Evolutionary conservation across 2,329 filamentous ascomycete genomes (phyloP), one percentile per base, ranked within the genome.

Genomic region (Ceratocystis lukuohia): DNA sequence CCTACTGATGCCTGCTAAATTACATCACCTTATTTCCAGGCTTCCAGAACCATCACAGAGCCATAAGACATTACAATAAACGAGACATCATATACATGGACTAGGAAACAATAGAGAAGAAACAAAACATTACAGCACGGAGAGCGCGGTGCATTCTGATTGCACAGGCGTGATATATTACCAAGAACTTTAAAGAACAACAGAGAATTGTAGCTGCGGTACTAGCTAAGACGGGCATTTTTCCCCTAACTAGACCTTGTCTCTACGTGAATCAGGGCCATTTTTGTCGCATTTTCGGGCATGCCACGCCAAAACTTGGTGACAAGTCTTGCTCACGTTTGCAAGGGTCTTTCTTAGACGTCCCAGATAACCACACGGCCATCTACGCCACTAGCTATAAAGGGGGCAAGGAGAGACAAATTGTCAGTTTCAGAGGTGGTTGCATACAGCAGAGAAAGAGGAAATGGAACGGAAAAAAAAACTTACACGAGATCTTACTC

Each of bases 401-500:
- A 20, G 17, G 56, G 56, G 56, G 66, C 71, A 68, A 62, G 46
- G 17, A 66, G 33, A 53, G 5, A 30, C 7, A 17, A 22, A 15
- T 28, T 56, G 61, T 59, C 37, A 65, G 45, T 56, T 22, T 61
- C 20, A 10, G 5, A 64, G 61, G 37, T 33, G 5, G 48, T 73
- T 67, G 28, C 8, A 59, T 57, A 2, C 30, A 8, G 25, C 17
- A 20, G 1, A 37, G 37, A 8, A 50, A 33, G 53, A 64, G 72
- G 67, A 69, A 67, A 72, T 70, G 67, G 45, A 61, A 57, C 71
- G 22, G 25, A 53, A 72, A 71, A 67, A 48, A 62, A 57, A 71
- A 83, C 88, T 85, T 84, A 91, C 89, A 94, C 77, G 88, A 96
- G 72, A 97, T 93, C 77, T 92, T 91, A 68, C 78, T 83, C 8